Percentiles rank a stretch among this genome's conserved stretches.
These are phyloP conservation scores for Papilionanthe hybrid DNA, from an alignment of 116 monocot species.

Conservation along the genomic window DNA sequence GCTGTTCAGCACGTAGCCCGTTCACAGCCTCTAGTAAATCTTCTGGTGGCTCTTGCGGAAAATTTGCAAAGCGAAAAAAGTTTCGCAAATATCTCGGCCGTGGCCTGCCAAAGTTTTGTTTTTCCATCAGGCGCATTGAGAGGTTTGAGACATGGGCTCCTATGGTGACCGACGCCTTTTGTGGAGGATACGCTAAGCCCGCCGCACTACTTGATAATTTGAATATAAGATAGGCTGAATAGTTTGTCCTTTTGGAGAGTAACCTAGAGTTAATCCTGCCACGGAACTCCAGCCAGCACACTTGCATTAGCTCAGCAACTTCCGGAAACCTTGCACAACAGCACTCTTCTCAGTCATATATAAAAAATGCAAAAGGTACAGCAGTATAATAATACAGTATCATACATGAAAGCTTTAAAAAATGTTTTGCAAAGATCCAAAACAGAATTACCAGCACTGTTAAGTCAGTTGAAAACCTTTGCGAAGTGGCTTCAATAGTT, in stretches of 20 bases:
- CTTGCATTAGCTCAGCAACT: conserved; percentile 23
- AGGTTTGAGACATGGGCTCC: not conserved
- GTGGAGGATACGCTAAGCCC: conserved; percentile 9
- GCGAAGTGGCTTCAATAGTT: too few relatives aligned
- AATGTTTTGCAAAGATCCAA: too few relatives aligned
- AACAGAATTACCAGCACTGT: too few relatives aligned
- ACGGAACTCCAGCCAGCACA: conserved; percentile 28
- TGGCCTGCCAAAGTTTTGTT: not conserved
- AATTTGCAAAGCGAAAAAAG: not conserved
- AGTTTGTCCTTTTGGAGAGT: conserved; percentile 26
- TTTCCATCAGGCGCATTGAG: not conserved
- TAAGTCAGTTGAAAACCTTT: too few relatives aligned
- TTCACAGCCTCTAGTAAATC: not conserved
- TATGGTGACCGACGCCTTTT: conserved; percentile 9
- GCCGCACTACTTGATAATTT: not conserved
- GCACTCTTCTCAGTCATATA: not conserved
- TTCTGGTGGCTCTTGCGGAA: not conserved
- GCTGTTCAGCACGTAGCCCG: not conserved
- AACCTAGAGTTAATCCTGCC: conserved; percentile 23
- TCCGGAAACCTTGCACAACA: conserved; percentile 20
- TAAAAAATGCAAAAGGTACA: not conserved
- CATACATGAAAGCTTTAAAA: not conserved
- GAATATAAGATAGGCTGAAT: conserved; percentile 36
- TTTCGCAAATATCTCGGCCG: not conserved
- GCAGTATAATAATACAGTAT: not conserved